Evolutionary conservation across 2,329 filamentous ascomycete species (phyloP).

Genomic region (Cadophora sp.): DNA sequence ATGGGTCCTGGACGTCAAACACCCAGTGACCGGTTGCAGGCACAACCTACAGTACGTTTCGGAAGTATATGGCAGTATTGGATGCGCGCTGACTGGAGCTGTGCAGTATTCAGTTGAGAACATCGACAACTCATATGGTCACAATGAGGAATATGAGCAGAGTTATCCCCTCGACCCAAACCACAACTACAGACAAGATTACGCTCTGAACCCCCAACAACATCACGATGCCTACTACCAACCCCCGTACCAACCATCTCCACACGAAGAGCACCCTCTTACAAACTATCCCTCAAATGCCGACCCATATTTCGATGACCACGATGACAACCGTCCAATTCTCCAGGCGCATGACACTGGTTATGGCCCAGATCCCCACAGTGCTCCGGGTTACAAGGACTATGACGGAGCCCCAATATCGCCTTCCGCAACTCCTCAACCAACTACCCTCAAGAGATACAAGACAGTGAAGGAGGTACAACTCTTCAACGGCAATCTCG

Average conservation of each 20-base stretch:
- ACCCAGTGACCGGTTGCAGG: constrained; percentile 77
- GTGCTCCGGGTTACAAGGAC: constrained; percentile 51
- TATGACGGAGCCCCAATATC: constrained; percentile 49
- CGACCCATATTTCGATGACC: constrained; percentile 56
- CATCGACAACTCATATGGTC: constrained; percentile 67
- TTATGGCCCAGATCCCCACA: constrained; percentile 65
- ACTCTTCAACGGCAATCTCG: constrained; percentile 93
- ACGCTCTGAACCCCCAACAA: constrained; percentile 79
- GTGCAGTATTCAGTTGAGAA: constrained; percentile 73
- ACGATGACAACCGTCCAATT: constrained; percentile 79
- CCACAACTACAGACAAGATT: constrained; percentile 65
- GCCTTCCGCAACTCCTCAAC: constrained; percentile 60
- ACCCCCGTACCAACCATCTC: constrained; percentile 75
- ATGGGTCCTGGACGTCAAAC: constrained; percentile 64
- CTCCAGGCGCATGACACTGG: constrained; percentile 57
- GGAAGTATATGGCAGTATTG: background rate
- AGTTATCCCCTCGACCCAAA: constrained; percentile 55
- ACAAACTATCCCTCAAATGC: constrained; percentile 33
- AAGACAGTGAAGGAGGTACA: constrained; percentile 99
- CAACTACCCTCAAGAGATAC: constrained; percentile 76
- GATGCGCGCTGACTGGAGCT: constrained; percentile 28
- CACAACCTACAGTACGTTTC: constrained; percentile 81
- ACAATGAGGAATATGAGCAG: constrained; percentile 66
- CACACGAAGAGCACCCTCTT: constrained; percentile 43
- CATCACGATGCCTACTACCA: constrained; percentile 90